phyloP scores from a whole-genome alignment of 495 filamentous ascomycete genomes.

The Podospora appendiculata region DNA sequence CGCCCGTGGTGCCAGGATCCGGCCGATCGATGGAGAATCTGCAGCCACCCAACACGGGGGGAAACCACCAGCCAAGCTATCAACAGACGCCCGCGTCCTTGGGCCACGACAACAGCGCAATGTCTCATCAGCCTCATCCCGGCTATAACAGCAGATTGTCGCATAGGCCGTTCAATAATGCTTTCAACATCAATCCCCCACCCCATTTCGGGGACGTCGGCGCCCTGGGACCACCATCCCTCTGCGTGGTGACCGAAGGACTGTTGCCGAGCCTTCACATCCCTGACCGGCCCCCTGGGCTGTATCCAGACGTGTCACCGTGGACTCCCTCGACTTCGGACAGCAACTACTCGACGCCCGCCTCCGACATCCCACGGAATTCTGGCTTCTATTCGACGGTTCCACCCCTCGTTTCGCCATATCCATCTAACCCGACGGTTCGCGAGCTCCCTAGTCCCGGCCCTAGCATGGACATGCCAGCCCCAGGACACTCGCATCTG shows the following conservation, averaged over 20 bases:
- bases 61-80: conserved; percentile 4
- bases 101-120: background rate
- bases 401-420: conserved; percentile 12
- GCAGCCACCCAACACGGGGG: conserved; percentile 6
- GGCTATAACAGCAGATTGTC: background rate
- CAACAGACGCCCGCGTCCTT: conserved; percentile 2
- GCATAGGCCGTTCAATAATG: too few species aligned
- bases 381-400: conserved; percentile 1
- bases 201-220: conserved; percentile 10
- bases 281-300: conserved; percentile 15
- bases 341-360: conserved; percentile 41
- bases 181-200: background rate
- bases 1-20: conserved; percentile 4
- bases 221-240: background rate
- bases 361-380: conserved; percentile 25
- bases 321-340: conserved; percentile 42
- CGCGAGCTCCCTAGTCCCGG: too few species aligned
- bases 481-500: too few species aligned
- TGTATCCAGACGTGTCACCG: conserved; percentile 31
- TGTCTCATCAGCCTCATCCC: background rate
- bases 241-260: conserved; percentile 12
- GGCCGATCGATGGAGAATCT: background rate
- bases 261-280: conserved; percentile 7
- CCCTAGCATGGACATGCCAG: too few species aligned
- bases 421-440: too few species aligned